Conservation (phyloP, 2,329 filamentous ascomycete species). For the Colletotrichum viniferum region DNA sequence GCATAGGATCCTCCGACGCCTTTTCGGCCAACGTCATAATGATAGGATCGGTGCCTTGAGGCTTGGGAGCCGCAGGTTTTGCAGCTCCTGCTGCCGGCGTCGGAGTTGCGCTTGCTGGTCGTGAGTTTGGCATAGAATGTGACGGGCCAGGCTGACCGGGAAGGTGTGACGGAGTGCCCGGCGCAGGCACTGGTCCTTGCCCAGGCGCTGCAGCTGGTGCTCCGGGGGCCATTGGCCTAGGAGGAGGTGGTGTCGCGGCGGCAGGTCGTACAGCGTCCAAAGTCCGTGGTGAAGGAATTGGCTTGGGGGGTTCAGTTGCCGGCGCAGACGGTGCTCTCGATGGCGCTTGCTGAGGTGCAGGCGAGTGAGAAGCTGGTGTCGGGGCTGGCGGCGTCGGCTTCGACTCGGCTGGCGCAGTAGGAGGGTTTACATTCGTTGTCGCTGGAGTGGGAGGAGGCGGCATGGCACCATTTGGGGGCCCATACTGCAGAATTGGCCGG, state of each 20-base stretch:
- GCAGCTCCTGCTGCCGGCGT: conserved; percentile 6
- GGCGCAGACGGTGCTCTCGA: background rate
- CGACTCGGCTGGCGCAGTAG: conserved; percentile 18
- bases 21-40: conserved; percentile 80
- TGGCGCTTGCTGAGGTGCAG: background rate
- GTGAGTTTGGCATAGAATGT: conserved; percentile 26
- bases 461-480: conserved; percentile 67
- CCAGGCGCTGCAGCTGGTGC: conserved; percentile 21
- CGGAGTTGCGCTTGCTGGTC: conserved; percentile 20
- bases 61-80: conserved; percentile 15
- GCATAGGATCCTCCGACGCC: conserved; percentile 72
- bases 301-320: background rate
- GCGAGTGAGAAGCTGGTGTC: conserved; percentile 5
- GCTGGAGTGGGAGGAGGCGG: conserved; percentile 45
- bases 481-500: conserved; percentile 69
- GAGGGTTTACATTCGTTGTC: conserved; percentile 8
- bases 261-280: background rate
- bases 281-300: background rate
- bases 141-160: conserved; percentile 18
- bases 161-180: conserved; percentile 22
- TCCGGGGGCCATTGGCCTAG: background rate
- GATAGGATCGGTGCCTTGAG: conserved; percentile 55
- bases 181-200: conserved; percentile 19
- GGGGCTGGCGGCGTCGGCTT: conserved; percentile 23
- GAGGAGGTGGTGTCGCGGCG: conserved; percentile 1